A percentile compares a stretch with the other conserved stretches of the same genome.
These are phyloP conservation scores for Geotrichum armillariae DNA, from an alignment of 1,139 yeast genomes.

Conservation along the genomic window DNA sequence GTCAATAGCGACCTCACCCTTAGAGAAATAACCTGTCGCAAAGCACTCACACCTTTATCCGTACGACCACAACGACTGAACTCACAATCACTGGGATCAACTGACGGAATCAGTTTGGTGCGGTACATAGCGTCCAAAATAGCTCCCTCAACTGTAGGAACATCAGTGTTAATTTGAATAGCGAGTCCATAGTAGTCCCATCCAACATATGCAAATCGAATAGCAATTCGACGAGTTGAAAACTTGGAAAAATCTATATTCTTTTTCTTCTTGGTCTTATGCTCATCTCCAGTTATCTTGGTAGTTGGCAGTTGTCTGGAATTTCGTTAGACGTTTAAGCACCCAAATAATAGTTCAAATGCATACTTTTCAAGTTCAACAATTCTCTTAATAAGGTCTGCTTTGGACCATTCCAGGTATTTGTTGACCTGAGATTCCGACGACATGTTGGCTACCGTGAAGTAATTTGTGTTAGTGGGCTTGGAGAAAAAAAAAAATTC, in stretches of 20 bases:
- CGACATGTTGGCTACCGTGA: background rate
- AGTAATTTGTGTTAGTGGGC: background rate
- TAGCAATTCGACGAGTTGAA: constrained; percentile 69
- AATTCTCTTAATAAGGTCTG: constrained; percentile 52
- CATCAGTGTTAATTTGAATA: constrained; percentile 60
- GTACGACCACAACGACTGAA: constrained; percentile 97
- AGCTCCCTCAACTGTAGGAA: constrained; percentile 85
- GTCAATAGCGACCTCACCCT: constrained; percentile 68
- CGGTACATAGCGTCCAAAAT: constrained; percentile 68
- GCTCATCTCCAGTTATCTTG: background rate
- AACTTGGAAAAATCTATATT: constrained; percentile 69
- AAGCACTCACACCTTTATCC: constrained; percentile 94
- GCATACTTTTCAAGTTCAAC: constrained; percentile 46
- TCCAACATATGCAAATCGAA: constrained; percentile 50
- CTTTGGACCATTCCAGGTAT: constrained; percentile 47
- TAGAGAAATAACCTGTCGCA: constrained; percentile 89
- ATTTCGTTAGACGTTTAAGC: background rate
- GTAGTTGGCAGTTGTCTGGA: no score
- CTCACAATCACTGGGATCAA: constrained; percentile 58
- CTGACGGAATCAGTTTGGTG: constrained; percentile 63
- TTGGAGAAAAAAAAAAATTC: background rate
- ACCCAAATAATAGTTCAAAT: background rate
- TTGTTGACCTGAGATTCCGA: constrained; percentile 1
- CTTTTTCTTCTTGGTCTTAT: constrained; percentile 39
- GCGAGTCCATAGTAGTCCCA: constrained; percentile 95